Base-by-base conservation (phyloP, 495 filamentous ascomycete species). In the Rostrohypoxylon terebratum region DNA sequence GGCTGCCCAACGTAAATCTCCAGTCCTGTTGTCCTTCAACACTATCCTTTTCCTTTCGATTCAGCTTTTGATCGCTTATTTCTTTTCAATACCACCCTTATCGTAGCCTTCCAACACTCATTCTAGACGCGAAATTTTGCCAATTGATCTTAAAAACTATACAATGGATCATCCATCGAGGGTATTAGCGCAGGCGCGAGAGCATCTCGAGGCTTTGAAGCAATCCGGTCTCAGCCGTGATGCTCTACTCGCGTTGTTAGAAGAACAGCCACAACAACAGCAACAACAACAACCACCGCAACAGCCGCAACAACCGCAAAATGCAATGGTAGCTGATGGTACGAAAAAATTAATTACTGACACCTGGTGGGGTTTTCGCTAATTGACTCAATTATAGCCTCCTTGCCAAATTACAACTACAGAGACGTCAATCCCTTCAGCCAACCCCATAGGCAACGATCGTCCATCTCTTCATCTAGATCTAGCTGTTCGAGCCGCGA, bases 401-500 rank as follows among this genome's bases (percentile, higher is more conserved):
- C 66, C n/a, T 33, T 77, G 2, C 69, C 72, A 14, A 78, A 73
- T 44, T 75, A 71, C 45, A 78, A 45, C 67, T 73, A 77, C 31
- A 63, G 72, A 66, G 76, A 78, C 58, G 63, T 74, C 63, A 77
- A 77, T 55, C 59, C 69, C 6, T 76, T 66, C 36, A 57, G 28
- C 44, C 74, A 71, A 28, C 69, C 69, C 14, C 69, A 59, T 4
- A 63, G 31, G 42, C 80, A 68, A 78, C 72, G 79, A 66, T 79
- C 75, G n/a, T 83, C 79, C 8, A 77, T 82, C 64, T 82, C 82
- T 1, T 83, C 82, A 44, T 83, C 81, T 1, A 78, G 82, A 74
- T 83, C 82, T 5, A 83, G 80, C 16, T 81, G 77, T 20, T 80
- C 81, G 33, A 75, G 74, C 36, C 74, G 71, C 40, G 77, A 78